These are phyloP conservation scores for Rhizopus arrhizus DNA, from an alignment of 371 early-diverging fungal species.

Conservation along the genomic window DNA sequence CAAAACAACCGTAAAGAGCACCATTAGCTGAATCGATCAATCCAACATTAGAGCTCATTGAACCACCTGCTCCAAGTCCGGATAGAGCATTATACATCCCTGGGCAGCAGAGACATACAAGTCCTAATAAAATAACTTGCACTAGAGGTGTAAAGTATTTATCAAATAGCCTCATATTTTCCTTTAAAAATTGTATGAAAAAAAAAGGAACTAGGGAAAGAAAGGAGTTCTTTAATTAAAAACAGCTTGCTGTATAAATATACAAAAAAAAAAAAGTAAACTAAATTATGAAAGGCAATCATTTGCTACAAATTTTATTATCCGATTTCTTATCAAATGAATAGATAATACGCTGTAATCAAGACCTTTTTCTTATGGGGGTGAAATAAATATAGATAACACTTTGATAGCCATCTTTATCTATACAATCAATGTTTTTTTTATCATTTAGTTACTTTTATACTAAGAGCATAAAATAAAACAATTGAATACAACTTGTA, in stretches of 20 bases:
- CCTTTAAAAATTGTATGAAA: slow-evolving; percentile 1
- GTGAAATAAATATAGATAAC: no score
- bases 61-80: slow-evolving; percentile 60
- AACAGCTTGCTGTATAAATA: neutral
- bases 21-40: slow-evolving; percentile 69
- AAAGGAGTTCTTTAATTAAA: neutral
- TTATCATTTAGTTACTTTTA: neutral
- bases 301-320: neutral
- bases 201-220: neutral
- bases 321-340: neutral
- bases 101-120: slow-evolving; percentile 78
- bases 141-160: slow-evolving; percentile 51
- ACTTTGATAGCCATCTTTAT: no score
- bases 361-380: no score
- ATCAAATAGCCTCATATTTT: neutral
- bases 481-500: neutral
- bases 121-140: slow-evolving; percentile 70
- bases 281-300: neutral
- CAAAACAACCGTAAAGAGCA: slow-evolving; percentile 70
- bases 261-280: neutral
- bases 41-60: slow-evolving; percentile 54
- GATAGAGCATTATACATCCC: slow-evolving; percentile 68
- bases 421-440: neutral
- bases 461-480: neutral
- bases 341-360: no score